A percentile compares a stretch with the other conserved stretches of the same genome.
Evolutionary conservation across 164 flowering plant species (phyloP).

Genomic region (Tinospora cordifolia): DNA sequence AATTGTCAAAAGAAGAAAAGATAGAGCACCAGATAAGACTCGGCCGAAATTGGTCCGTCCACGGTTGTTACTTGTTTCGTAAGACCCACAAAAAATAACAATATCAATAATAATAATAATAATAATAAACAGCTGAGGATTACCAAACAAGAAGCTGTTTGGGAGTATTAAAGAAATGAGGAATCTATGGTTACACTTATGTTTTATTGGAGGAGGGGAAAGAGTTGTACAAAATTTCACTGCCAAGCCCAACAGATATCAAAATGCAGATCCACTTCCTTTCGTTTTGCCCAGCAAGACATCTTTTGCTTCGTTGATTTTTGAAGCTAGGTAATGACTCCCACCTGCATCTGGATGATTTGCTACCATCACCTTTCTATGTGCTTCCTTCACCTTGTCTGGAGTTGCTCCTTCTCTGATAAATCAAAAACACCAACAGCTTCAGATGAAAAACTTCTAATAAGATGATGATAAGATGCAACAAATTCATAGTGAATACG

Average conservation of each 20-base stretch:
- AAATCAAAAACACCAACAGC: background rate
- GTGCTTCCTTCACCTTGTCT: conserved; percentile 81
- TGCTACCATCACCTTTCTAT: conserved; percentile 78
- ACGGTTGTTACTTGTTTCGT: background rate
- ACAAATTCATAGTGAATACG: background rate
- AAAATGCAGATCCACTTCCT: conserved; percentile 58
- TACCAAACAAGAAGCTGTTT: background rate
- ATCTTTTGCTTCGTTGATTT: conserved; percentile 85
- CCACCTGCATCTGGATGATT: conserved; percentile 95
- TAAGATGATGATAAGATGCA: background rate
- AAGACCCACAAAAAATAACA: background rate
- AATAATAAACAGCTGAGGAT: background rate
- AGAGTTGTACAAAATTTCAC: background rate
- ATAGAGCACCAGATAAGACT: background rate
- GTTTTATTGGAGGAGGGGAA: background rate
- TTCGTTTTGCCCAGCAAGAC: conserved; percentile 61
- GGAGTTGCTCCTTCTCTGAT: conserved; percentile 51
- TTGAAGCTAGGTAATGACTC: conserved; percentile 76
- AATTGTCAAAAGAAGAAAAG: too few relatives aligned
- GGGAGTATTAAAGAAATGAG: background rate
- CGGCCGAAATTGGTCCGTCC: background rate
- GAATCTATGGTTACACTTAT: background rate
- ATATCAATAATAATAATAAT: background rate
- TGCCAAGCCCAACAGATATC: conserved; percentile 11
- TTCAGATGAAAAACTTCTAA: background rate